A percentile compares a stretch with the other conserved stretches of the same genome.
Conservation (phyloP, 2,329 filamentous ascomycete genomes). For the Cercospora berteroae region DNA sequence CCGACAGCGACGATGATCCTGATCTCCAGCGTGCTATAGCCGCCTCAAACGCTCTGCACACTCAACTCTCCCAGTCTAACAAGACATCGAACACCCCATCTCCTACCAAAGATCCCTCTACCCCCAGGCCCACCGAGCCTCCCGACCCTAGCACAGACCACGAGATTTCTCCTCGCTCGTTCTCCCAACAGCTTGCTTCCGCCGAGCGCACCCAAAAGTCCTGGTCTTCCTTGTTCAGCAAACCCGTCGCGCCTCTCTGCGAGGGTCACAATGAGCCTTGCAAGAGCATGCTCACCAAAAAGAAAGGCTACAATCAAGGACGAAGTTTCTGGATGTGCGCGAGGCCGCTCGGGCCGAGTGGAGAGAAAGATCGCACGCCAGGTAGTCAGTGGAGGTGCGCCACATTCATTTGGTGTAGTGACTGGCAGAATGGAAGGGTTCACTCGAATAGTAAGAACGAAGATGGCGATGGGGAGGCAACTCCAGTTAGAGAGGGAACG, state of each 20-base stretch:
- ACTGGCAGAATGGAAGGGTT: conserved; percentile 46
- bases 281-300: conserved; percentile 79
- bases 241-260: conserved; percentile 71
- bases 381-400: conserved; percentile 83
- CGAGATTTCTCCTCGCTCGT: conserved; percentile 21
- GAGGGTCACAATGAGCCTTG: conserved; percentile 83
- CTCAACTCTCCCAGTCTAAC: neutral
- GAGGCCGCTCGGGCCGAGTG: conserved; percentile 79
- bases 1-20: neutral
- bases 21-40: neutral
- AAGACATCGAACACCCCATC: neutral
- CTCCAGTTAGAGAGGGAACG: conserved; percentile 1
- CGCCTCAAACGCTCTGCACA: neutral
- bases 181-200: conserved; percentile 28
- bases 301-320: conserved; percentile 77
- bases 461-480: conserved; percentile 1
- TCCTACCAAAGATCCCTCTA: conserved; percentile 4
- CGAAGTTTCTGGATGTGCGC: conserved; percentile 66
- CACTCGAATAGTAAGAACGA: conserved; percentile 2
- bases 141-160: conserved; percentile 10
- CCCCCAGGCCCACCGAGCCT: conserved; percentile 1
- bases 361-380: conserved; percentile 67
- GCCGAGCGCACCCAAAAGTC: conserved; percentile 44
- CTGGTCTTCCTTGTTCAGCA: conserved; percentile 81
- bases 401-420: conserved; percentile 73